A percentile compares a stretch with the other conserved stretches of the same genome.
Evolutionary conservation across 192 early-diverging fungal species (phyloP).

Genomic region (Coemansia sp.): DNA sequence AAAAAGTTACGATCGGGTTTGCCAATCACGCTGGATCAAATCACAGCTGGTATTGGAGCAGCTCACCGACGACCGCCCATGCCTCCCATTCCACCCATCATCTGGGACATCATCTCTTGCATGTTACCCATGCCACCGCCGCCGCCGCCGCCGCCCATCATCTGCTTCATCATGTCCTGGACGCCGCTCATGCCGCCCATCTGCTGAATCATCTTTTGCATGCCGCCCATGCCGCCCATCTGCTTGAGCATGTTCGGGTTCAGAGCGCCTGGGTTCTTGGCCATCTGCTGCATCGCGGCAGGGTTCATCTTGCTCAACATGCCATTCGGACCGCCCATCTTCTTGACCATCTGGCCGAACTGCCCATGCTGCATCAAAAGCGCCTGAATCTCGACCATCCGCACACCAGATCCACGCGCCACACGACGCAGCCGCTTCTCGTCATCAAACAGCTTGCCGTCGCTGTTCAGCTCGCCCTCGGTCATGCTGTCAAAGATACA

Average conservation of each 20-base stretch:
- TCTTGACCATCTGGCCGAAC: conserved; percentile 87
- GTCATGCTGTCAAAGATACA: conserved; percentile 97
- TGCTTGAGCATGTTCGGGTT: conserved; percentile 73
- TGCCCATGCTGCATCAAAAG: conserved; percentile 71
- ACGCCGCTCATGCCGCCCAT: conserved; percentile 56
- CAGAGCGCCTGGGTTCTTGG: conserved; percentile 67
- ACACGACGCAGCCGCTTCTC: conserved; percentile 76
- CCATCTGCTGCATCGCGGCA: conserved; percentile 55
- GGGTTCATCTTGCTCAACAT: conserved; percentile 70
- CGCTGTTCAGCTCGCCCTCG: conserved; percentile 81
- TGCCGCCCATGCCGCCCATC: conserved; percentile 64
- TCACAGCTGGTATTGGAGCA: neutral
- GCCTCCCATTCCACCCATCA: conserved; percentile 58
- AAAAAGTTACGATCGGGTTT: conserved; percentile 3
- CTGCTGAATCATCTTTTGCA: conserved; percentile 55
- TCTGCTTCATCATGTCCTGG: conserved; percentile 67
- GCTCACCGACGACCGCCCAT: conserved; percentile 51
- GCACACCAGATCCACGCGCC: conserved; percentile 82
- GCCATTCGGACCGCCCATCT: conserved; percentile 88
- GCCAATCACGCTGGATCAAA: conserved; percentile 1
- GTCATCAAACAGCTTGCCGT: conserved; percentile 76
- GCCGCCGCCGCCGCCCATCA: conserved; percentile 56
- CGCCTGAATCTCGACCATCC: conserved; percentile 78
- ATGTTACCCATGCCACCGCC: conserved; percentile 53
- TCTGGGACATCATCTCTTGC: conserved; percentile 67